Evolutionary conservation across 169 alveolate species (phyloP).

Genomic region (Neospora caninum): DNA sequence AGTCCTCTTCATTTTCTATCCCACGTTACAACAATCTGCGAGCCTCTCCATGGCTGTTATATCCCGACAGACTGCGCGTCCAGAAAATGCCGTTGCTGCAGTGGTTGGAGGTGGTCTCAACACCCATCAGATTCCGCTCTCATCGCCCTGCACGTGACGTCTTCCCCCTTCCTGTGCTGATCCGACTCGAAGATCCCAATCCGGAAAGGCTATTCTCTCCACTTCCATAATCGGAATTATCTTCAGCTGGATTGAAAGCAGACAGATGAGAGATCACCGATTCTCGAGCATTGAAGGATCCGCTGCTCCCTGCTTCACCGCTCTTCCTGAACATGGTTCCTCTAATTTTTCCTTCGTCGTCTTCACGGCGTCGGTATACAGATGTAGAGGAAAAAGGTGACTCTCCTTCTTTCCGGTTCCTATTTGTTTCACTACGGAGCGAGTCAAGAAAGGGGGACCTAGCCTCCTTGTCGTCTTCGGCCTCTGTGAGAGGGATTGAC

Average conservation of each 20-base stretch:
- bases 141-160: not conserved
- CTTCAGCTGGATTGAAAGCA: not conserved
- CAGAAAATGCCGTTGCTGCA: no score
- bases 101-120: no score
- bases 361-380: not conserved
- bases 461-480: not conserved
- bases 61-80: no score
- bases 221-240: not conserved
- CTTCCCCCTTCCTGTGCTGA: not conserved
- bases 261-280: constrained; percentile 37
- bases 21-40: no score
- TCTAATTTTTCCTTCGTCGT: not conserved
- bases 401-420: not conserved
- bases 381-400: not conserved
- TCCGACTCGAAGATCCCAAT: not conserved
- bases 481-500: not conserved
- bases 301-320: not conserved
- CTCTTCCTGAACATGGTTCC: not conserved
- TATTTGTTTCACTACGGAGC: not conserved
- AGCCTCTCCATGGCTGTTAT: no score
- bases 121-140: not conserved
- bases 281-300: not conserved
- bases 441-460: not conserved
- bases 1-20: no score
- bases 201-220: constrained; percentile 1